Percentiles rank a stretch among this genome's conserved stretches.
phyloP scores from a whole-genome alignment of 176 grass and related monocot species.

The Avena sativa region DNA sequence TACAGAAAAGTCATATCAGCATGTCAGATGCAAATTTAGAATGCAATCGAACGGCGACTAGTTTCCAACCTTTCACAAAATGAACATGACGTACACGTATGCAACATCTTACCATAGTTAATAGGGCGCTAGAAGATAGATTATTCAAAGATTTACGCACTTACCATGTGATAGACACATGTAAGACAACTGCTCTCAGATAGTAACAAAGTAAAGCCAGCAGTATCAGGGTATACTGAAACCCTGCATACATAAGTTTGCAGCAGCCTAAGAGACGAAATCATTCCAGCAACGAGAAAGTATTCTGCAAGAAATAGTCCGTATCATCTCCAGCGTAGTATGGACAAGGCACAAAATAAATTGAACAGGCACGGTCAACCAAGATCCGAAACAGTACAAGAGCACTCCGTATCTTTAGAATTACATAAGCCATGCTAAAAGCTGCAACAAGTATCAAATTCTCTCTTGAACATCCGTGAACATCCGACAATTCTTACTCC shows the following conservation, averaged over 20 bases:
- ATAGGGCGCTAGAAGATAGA: neutral
- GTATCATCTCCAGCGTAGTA: neutral
- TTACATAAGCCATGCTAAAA: conserved; percentile 39
- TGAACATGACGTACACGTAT: neutral
- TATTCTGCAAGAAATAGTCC: neutral
- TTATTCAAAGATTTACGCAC: neutral
- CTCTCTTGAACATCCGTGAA: conserved; percentile 29
- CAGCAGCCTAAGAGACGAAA: neutral
- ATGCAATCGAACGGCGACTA: neutral
- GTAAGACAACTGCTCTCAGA: neutral
- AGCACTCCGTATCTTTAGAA: conserved; percentile 33
- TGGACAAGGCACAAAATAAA: neutral
- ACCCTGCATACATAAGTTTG: neutral
- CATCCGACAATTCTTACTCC: conserved; percentile 33
- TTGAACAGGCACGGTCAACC: neutral
- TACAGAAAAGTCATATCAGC: neutral
- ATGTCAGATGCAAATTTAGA: neutral
- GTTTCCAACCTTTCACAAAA: neutral
- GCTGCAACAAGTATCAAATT: conserved; percentile 20
- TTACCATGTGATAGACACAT: neutral
- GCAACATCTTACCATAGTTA: neutral
- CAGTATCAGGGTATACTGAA: neutral
- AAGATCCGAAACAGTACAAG: conserved; percentile 37
- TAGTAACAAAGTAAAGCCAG: neutral
- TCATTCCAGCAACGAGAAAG: neutral